Percentiles rank a stretch among this genome's conserved stretches.
phyloP scores from a whole-genome alignment of 202 grass and related monocot species.

The Panicum virgatum region DNA sequence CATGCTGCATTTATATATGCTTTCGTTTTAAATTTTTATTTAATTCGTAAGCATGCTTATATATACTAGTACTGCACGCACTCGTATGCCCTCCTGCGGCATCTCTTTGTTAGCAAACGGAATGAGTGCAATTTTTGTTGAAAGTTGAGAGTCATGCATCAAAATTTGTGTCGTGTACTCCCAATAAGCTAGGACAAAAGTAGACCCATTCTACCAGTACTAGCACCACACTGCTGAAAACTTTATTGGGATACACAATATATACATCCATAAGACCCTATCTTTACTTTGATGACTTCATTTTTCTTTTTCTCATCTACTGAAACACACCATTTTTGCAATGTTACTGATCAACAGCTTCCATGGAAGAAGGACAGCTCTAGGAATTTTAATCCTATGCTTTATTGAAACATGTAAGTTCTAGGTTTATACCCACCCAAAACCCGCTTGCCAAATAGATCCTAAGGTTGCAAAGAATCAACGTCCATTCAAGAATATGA shows the following conservation, averaged over 20 bases:
- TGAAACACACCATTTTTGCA: not conserved
- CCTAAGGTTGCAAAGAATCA: not conserved
- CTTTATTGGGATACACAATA: not conserved
- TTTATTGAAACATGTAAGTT: not conserved
- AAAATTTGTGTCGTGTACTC: not conserved
- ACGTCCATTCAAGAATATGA: not conserved
- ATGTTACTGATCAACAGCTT: not conserved
- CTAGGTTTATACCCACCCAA: not conserved
- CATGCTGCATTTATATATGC: not conserved
- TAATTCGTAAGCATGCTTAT: too few relatives aligned
- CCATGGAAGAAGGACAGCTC: not conserved
- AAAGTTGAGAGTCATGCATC: slow-evolving; percentile 5
- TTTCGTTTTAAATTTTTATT: too few relatives aligned
- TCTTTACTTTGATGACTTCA: not conserved
- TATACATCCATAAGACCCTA: not conserved
- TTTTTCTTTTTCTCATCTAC: not conserved
- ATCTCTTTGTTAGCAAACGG: not conserved
- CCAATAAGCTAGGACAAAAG: not conserved
- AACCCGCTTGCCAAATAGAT: not conserved
- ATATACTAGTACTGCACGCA: slow-evolving; percentile 18
- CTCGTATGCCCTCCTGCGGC: not conserved
- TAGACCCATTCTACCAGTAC: not conserved
- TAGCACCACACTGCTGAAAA: too few relatives aligned
- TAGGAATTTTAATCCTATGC: not conserved
- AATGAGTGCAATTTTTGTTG: not conserved